A percentile compares a stretch with the other conserved stretches of the same genome.
These are phyloP conservation scores for Aureobasidium namibiae DNA, from an alignment of 2,329 filamentous ascomycete genomes.

Conservation along the genomic window DNA sequence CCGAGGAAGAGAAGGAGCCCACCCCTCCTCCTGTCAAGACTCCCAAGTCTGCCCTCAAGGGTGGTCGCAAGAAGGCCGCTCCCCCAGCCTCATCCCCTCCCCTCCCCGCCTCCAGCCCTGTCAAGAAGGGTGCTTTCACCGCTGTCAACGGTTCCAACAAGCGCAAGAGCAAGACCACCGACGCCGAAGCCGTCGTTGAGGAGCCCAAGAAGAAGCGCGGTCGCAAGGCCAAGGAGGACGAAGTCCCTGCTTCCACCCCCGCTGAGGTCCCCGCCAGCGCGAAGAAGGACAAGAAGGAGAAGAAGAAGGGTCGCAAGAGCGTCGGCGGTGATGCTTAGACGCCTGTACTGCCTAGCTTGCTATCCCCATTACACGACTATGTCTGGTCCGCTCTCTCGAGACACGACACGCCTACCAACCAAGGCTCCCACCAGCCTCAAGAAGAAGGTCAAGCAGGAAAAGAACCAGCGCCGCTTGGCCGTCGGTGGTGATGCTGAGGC, in stretches of 20 bases:
- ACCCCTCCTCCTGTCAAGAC: slow-evolving; percentile 23
- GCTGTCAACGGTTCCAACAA: slow-evolving; percentile 16
- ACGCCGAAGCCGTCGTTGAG: slow-evolving; percentile 14
- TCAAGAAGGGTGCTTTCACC: slow-evolving; percentile 17
- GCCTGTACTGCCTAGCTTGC: background rate
- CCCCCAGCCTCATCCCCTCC: slow-evolving; percentile 20
- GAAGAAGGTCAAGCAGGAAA: too few species aligned
- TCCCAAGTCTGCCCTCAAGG: slow-evolving; percentile 24
- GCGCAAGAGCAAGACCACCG: slow-evolving; percentile 21
- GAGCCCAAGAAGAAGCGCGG: slow-evolving; percentile 27
- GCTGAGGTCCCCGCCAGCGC: slow-evolving; percentile 14
- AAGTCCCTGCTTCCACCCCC: slow-evolving; percentile 10
- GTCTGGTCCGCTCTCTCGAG: background rate
- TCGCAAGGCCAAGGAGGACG: slow-evolving; percentile 22
- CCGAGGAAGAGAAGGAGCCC: slow-evolving; percentile 27
- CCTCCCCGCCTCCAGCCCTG: slow-evolving; percentile 16
- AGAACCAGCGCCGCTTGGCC: too few species aligned
- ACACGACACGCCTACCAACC: background rate
- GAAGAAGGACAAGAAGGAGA: slow-evolving; percentile 22
- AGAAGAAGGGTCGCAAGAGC: slow-evolving; percentile 27
- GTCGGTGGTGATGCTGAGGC: too few species aligned
- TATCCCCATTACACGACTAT: background rate
- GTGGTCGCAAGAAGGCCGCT: slow-evolving; percentile 24
- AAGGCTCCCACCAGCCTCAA: too few species aligned
- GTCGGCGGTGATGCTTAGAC: slow-evolving; percentile 17